Percentiles rank a stretch among this genome's conserved stretches.
Evolutionary conservation across 2,329 filamentous ascomycete genomes (phyloP).

Genomic region (Harringtonia lauricola): DNA sequence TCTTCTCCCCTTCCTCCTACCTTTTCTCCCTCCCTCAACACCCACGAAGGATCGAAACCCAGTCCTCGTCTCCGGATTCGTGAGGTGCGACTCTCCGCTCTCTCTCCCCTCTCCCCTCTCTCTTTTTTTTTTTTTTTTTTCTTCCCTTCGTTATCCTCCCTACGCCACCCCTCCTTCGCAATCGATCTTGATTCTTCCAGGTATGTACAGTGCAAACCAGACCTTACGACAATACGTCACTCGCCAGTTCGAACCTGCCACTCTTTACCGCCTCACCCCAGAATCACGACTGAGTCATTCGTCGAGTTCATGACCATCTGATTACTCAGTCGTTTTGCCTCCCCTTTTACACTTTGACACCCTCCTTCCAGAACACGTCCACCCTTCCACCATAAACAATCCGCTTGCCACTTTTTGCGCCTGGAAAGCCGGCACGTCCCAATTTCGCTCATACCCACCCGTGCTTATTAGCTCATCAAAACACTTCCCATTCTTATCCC

Average conservation of each 20-base stretch:
- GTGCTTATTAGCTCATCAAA: slow-evolving; percentile 11
- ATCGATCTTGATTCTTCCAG: background rate
- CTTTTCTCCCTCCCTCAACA: slow-evolving; percentile 27
- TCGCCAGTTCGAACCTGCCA: too few relatives aligned
- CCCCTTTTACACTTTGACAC: too few relatives aligned
- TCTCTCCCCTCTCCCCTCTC: slow-evolving; percentile 1
- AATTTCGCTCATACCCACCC: slow-evolving; percentile 11
- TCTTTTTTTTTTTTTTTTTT: slow-evolving; percentile 5
- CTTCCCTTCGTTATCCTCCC: background rate
- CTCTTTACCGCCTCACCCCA: too few relatives aligned
- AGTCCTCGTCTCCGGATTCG: slow-evolving; percentile 29
- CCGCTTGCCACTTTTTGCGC: slow-evolving; percentile 2
- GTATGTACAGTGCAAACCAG: background rate
- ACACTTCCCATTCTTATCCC: slow-evolving; percentile 3
- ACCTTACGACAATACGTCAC: background rate
- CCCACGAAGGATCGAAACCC: slow-evolving; percentile 36
- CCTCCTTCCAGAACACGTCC: too few relatives aligned
- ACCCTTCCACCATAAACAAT: too few relatives aligned
- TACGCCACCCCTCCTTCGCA: background rate
- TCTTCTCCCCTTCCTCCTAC: slow-evolving; percentile 13
- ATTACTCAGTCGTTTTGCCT: too few relatives aligned
- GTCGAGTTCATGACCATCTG: too few relatives aligned
- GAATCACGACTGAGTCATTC: too few relatives aligned
- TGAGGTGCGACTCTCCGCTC: slow-evolving; percentile 20
- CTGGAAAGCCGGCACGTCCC: slow-evolving; percentile 4